A percentile compares a stretch with the other conserved stretches of the same genome.
Evolutionary conservation across 768 basidiomycete genomes (phyloP).

Genomic region (Trametes maxima): DNA sequence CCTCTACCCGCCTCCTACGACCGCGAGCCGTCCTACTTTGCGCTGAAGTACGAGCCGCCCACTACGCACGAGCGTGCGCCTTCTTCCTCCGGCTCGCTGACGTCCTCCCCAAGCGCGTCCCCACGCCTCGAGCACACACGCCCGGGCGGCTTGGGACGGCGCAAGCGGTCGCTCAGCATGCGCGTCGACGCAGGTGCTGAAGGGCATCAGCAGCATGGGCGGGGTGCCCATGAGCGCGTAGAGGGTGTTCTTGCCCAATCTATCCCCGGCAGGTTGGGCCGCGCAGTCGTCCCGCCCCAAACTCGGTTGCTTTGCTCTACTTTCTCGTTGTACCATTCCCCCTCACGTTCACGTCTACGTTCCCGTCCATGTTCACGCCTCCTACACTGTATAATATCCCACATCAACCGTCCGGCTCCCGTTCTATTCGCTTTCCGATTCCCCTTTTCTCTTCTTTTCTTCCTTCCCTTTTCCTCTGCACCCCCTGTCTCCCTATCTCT

Average conservation of each 20-base stretch:
- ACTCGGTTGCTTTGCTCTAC: background rate
- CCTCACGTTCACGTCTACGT: background rate
- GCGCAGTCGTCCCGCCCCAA: background rate
- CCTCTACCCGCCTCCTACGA: slow-evolving; percentile 11
- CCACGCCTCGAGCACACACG: slow-evolving; percentile 11
- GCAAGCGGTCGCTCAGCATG: slow-evolving; percentile 21
- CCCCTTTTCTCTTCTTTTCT: background rate
- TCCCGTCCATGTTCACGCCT: background rate
- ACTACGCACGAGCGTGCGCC: background rate
- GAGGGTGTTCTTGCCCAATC: too few relatives aligned
- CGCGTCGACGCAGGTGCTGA: slow-evolving; percentile 33
- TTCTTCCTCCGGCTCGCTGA: background rate
- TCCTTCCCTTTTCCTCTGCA: background rate
- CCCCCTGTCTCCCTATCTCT: background rate
- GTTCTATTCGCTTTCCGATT: background rate
- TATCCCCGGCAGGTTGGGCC: too few relatives aligned
- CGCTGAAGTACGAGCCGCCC: slow-evolving; percentile 4
- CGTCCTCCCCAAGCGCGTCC: slow-evolving; percentile 12
- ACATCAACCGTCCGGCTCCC: background rate
- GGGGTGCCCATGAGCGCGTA: slow-evolving; percentile 25
- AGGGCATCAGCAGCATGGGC: slow-evolving; percentile 30
- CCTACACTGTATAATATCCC: slow-evolving; percentile 12
- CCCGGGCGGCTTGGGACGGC: background rate
- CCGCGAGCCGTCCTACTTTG: slow-evolving; percentile 4
- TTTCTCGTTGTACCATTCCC: background rate